Evolutionary conservation across 805 yeast genomes (phyloP).

Genomic region (Ogataea neopini): DNA sequence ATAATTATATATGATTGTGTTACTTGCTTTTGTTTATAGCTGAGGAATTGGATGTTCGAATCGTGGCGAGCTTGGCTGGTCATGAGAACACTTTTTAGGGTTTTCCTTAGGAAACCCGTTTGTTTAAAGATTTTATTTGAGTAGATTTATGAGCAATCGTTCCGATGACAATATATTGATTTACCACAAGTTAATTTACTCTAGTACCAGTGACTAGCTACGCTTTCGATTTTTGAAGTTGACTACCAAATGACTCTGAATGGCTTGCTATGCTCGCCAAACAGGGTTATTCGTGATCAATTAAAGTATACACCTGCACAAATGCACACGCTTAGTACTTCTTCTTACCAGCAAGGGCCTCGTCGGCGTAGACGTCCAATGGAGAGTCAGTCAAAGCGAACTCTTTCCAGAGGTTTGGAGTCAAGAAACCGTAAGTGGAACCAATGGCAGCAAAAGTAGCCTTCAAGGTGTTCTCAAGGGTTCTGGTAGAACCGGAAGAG

Average conservation of each 20-base stretch:
- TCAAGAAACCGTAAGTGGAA: slow-evolving; percentile 99
- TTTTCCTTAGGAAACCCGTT: no score
- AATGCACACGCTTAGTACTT: slow-evolving; percentile 66
- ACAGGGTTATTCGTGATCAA: no score
- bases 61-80: not conserved
- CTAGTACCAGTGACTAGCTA: no score
- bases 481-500: slow-evolving; percentile 99
- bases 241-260: no score
- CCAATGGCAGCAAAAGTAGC: slow-evolving; percentile 99
- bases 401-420: slow-evolving; percentile 98
- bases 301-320: no score
- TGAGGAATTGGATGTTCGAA: slow-evolving; percentile 1
- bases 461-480: slow-evolving; percentile 99
- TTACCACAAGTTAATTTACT: no score
- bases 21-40: slow-evolving; percentile 7
- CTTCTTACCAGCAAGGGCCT: slow-evolving; percentile 73
- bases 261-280: no score
- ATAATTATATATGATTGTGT: not conserved
- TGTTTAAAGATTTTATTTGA: no score
- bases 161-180: no score
- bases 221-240: no score
- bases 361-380: slow-evolving; percentile 90
- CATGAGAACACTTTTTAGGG: not conserved
- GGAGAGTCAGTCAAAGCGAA: slow-evolving; percentile 87
- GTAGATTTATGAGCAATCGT: no score